phyloP scores from a whole-genome alignment of 768 basidiomycete species.

The Xerocomellus amylosporus region DNA sequence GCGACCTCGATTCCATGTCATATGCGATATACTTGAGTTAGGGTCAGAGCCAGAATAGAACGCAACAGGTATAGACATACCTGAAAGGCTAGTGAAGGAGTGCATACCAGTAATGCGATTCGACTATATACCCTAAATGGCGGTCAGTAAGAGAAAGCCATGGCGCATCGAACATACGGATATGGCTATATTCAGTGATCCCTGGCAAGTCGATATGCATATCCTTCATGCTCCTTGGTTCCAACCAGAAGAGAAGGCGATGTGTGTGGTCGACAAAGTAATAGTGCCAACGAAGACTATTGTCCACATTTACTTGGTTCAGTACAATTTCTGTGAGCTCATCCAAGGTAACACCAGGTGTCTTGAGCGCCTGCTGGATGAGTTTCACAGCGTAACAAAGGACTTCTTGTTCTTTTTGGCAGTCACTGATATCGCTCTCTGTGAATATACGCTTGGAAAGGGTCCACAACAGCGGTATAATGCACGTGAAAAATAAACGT shows the following conservation, averaged over 20 bases:
- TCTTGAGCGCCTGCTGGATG: neutral
- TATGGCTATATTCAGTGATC: constrained; percentile 1
- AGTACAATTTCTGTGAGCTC: constrained; percentile 9
- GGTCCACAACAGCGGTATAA: neutral
- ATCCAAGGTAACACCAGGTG: neutral
- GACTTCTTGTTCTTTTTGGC: neutral
- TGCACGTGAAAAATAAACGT: neutral
- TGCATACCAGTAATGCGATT: constrained; percentile 15
- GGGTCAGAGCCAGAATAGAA: neutral
- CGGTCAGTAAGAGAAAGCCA: neutral
- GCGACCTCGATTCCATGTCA: constrained; percentile 12
- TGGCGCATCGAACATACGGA: constrained; percentile 1
- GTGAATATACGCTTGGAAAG: constrained; percentile 14
- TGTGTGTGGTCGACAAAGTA: constrained; percentile 19
- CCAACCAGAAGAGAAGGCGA: constrained; percentile 18
- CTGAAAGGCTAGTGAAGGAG: neutral
- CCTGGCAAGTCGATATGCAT: constrained; percentile 5
- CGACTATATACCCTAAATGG: constrained; percentile 8
- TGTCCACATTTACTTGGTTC: constrained; percentile 9
- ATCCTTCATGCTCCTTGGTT: neutral
- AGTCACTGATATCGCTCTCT: constrained; percentile 4
- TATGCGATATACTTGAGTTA: neutral
- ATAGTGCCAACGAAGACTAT: constrained; percentile 1
- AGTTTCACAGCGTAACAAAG: constrained; percentile 5
- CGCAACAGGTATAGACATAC: neutral